Evolutionary conservation across 2,329 filamentous ascomycete species (phyloP).

Genomic region (Lachnum nothofagi): DNA sequence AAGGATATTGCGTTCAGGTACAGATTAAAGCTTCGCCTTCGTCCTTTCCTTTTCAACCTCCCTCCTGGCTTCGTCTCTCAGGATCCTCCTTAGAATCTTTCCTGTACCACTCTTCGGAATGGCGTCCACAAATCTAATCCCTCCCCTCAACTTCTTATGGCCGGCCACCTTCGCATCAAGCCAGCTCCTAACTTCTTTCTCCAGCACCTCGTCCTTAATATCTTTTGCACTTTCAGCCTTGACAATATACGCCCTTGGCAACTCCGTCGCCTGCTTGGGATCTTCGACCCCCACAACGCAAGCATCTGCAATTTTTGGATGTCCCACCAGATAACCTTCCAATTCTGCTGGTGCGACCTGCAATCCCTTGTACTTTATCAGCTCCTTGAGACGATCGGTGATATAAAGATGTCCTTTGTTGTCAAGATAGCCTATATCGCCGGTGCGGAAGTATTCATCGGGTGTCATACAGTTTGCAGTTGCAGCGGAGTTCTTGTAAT

Average conservation of each 20-base stretch:
- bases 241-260: constrained; percentile 63
- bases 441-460: constrained; percentile 75
- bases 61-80: constrained; percentile 33
- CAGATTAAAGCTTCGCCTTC: too few relatives aligned
- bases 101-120: constrained; percentile 63
- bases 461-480: constrained; percentile 62
- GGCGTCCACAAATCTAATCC: constrained; percentile 56
- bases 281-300: constrained; percentile 50
- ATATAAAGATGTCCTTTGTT: constrained; percentile 75
- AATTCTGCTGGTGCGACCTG: constrained; percentile 45
- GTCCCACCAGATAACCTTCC: constrained; percentile 24
- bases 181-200: constrained; percentile 47
- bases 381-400: constrained; percentile 57
- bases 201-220: background rate
- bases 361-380: constrained; percentile 44
- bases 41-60: too few relatives aligned
- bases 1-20: too few relatives aligned
- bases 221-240: constrained; percentile 30
- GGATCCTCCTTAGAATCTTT: constrained; percentile 43
- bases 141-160: constrained; percentile 65
- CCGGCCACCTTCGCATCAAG: constrained; percentile 55
- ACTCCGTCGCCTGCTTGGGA: constrained; percentile 57
- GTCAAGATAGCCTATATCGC: constrained; percentile 75
- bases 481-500: constrained; percentile 56
- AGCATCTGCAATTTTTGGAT: background rate